A percentile compares a stretch with the other conserved stretches of the same genome.
phyloP scores from a whole-genome alignment of 495 filamentous ascomycete species.

The Neurospora discreta region DNA sequence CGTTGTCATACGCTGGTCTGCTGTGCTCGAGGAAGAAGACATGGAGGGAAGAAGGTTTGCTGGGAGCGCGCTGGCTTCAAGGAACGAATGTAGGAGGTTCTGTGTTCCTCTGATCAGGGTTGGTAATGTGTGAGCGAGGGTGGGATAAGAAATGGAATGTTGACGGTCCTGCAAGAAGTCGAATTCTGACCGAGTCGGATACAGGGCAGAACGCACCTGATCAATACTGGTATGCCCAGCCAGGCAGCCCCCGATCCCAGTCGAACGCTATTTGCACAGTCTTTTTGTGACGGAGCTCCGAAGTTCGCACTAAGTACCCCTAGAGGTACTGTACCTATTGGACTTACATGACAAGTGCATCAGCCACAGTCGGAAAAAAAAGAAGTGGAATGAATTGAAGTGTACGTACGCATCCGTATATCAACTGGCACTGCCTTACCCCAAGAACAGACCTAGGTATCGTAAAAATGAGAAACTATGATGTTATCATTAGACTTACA shows the following conservation, averaged over 20 bases:
- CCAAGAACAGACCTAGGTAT: background rate
- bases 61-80: background rate
- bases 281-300: background rate
- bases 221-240: background rate
- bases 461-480: background rate
- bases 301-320: background rate
- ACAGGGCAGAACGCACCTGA: background rate
- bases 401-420: background rate
- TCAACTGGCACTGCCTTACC: background rate
- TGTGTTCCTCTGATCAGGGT: slow-evolving; percentile 2
- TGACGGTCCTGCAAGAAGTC: background rate
- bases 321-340: no score
- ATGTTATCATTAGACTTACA: background rate
- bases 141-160: background rate
- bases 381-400: background rate
- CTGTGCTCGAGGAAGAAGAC: background rate
- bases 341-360: background rate
- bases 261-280: background rate
- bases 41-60: background rate
- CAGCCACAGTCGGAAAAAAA: background rate
- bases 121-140: slow-evolving; percentile 5
- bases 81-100: background rate
- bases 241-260: background rate
- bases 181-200: background rate
- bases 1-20: background rate